Evolutionary conservation across 495 filamentous ascomycete genomes (phyloP).

Genomic region (Penicillium waksmanii): DNA sequence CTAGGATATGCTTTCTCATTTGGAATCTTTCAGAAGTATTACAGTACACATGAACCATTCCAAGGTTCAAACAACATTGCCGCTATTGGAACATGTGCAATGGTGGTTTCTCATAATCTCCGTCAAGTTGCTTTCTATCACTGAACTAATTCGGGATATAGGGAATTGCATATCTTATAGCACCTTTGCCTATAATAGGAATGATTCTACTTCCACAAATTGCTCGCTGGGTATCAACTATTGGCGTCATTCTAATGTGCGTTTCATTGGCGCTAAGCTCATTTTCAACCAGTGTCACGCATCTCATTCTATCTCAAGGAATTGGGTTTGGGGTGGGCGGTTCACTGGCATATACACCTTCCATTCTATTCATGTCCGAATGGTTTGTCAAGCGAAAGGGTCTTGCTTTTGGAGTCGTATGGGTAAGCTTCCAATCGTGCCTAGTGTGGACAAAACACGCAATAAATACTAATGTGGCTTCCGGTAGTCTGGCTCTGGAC

Average conservation of each 20-base stretch:
- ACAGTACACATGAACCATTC: conserved; percentile 51
- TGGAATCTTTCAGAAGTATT: conserved; percentile 63
- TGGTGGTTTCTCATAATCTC: conserved; percentile 27
- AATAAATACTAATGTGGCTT: conserved; percentile 7
- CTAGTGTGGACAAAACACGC: not conserved
- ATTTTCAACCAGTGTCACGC: conserved; percentile 44
- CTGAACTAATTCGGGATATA: not conserved
- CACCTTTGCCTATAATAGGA: conserved; percentile 41
- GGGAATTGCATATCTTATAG: conserved; percentile 55
- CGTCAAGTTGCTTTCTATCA: not conserved
- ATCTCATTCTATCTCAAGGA: conserved; percentile 55
- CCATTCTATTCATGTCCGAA: conserved; percentile 53
- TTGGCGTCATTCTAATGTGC: conserved; percentile 47
- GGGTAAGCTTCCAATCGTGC: conserved; percentile 22
- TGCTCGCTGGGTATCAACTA: conserved; percentile 36
- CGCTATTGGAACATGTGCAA: conserved; percentile 51
- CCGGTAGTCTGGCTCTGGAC: conserved; percentile 40
- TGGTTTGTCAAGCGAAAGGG: conserved; percentile 55
- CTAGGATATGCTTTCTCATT: conserved; percentile 67
- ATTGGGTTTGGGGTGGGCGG: conserved; percentile 51
- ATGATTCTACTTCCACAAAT: conserved; percentile 31
- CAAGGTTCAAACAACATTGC: conserved; percentile 42
- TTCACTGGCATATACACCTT: conserved; percentile 48
- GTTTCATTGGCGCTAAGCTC: conserved; percentile 46
- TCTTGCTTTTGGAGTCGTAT: conserved; percentile 52